Evolutionary conservation across 1,139 yeast species (phyloP), one percentile per base, ranked within the genome.

Genomic region (Kodamaea suecica): DNA sequence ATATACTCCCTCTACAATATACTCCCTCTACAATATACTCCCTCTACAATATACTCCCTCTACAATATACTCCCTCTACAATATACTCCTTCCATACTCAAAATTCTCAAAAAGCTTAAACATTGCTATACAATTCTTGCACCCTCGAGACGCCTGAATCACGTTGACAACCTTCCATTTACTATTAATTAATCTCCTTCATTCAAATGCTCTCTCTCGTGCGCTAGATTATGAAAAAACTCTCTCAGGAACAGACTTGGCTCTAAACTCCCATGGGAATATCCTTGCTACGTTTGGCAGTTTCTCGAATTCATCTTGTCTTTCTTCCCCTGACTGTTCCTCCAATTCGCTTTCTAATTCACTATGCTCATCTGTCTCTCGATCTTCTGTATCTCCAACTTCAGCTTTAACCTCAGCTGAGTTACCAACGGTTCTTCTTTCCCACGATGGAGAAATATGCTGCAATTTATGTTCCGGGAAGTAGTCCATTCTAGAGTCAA

Each of bases 191-290:
- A 19, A 6, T 19, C 17, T 17, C 7, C 5, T 7, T 28, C 21
- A 17, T 17, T 16, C 24, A 10, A 20, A 15, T 3, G 16, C 9
- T 6, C 21, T 19, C 31, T 40, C 50, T 24, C 60, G n/a, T n/a
- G n/a, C n/a, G n/a, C n/a, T n/a, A n/a, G n/a, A n/a, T n/a, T n/a
- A n/a, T n/a, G n/a, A n/a, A 61, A 49, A 62, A 4, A 51, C 51
- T 36, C 70, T 43, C 38, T 60, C 66, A 3, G 68, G 52, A 10
- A 36, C 37, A 5, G 28, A 27, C 17, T 36, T 23, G 5, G 44
- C 43, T 34, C 50, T 50, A 37, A 48, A 57, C 41, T 65, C 71
- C 72, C 72, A 66, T 0, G 72, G 72, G 42, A 66, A 66, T 13
- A 66, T 37, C 36, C 53, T 56, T 6, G 54, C 52, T 14, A 48